Base-by-base conservation (phyloP, 2,329 filamentous ascomycete genomes). In the Hypoxylon sp. region DNA sequence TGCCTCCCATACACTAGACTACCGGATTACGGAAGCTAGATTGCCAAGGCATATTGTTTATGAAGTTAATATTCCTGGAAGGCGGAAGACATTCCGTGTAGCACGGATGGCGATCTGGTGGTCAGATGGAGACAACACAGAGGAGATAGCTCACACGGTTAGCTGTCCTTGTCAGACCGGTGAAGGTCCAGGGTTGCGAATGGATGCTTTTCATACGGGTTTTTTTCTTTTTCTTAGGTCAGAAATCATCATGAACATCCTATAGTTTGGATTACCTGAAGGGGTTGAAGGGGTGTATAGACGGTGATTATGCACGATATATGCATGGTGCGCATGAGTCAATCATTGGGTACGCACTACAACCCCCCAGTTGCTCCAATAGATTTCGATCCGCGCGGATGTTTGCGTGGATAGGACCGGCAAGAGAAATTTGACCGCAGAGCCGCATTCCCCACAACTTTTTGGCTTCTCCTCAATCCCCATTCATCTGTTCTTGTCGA, bases 21-120 rank as follows among this genome's bases (percentile, higher is more conserved):
- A 46, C 49, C 49, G 30, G 50, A n/a, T n/a, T 30, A 60, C 50
- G 21, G 43, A 61, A 41, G 25, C 41, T 49, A 52, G 34, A 58
- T 46, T 63, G 57, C 58, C 65, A 65, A 65, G 63, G 36, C 43
- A 61, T 43, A 11, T 60, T 57, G 17, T 59, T 59, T 28, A 60
- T 19, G 52, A 59, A 64, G 50, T 50, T 63, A 64, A 56, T 46
- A 57, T 41, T 34, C 11, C 48, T 64, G 41, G 51, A 45, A 63
- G 34, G 41, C 68, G 63, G 49, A 69, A 43, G 21, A 38, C 11
- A 23, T 63, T 48, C 68, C 68, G 66, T 65, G 66, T 65, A 41
- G 56, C 34, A 71, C 63, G 57, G 58, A 57, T 64, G 65, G 46
- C 63, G 66, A 71, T 69, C 68, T 28, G 59, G 66, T 69, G 66